These are phyloP conservation scores for Raphanus hybrid DNA, from an alignment of 441 rosid species.

Conservation along the genomic window DNA sequence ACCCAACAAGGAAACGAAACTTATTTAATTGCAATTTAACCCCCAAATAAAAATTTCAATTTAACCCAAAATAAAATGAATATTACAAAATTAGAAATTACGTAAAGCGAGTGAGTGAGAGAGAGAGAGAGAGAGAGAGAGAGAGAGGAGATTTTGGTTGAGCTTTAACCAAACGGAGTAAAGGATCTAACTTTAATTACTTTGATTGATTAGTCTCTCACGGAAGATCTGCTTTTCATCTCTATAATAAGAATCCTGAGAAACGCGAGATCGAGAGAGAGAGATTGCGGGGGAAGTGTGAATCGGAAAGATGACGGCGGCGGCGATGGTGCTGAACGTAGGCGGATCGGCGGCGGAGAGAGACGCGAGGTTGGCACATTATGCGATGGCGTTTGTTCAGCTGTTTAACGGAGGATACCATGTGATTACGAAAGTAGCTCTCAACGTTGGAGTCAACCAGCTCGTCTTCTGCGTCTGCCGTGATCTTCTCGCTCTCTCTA, in stretches of 20 bases:
- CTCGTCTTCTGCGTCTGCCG: conserved; percentile 92
- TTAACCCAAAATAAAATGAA: background rate
- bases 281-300: background rate
- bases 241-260: background rate
- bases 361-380: conserved; percentile 70
- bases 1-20: background rate
- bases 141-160: background rate
- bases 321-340: conserved; percentile 37
- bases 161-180: background rate
- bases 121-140: background rate
- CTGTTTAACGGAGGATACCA: conserved; percentile 87
- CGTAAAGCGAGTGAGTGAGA: background rate
- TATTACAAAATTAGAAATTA: background rate
- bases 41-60: background rate
- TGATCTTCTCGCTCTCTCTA: conserved; percentile 85
- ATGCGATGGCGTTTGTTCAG: conserved; percentile 86
- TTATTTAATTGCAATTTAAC: background rate
- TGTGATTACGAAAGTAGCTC: conserved; percentile 95
- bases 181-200: conserved; percentile 30
- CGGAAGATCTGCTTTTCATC: background rate
- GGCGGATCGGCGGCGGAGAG: conserved; percentile 49
- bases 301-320: conserved; percentile 40
- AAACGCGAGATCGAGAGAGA: background rate
- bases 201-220: background rate
- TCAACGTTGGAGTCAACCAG: conserved; percentile 92